Conservation (phyloP, 495 filamentous ascomycete species). For the Aspergillus avenaceus region DNA sequence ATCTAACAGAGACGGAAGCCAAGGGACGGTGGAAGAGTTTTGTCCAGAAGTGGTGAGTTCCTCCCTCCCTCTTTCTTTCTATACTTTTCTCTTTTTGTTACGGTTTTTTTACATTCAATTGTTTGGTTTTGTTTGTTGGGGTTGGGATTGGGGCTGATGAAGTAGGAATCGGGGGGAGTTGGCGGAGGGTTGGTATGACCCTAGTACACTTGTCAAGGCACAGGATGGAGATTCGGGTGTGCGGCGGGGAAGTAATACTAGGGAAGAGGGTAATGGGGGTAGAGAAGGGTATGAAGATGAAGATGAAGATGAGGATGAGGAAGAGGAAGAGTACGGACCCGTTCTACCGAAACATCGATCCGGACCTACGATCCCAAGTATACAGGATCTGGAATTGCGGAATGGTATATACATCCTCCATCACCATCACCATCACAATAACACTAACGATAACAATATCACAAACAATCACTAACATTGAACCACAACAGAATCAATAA, state of each 20-base stretch:
- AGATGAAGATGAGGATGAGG: constrained; percentile 34
- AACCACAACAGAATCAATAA: constrained; percentile 47
- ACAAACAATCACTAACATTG: too few relatives aligned
- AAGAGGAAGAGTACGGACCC: constrained; percentile 72
- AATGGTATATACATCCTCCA: too few relatives aligned
- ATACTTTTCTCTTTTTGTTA: background rate
- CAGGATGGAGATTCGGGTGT: too few relatives aligned
- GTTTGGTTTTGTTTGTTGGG: background rate
- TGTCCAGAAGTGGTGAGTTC: constrained; percentile 69
- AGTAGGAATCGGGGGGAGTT: constrained; percentile 85
- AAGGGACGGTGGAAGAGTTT: constrained; percentile 94
- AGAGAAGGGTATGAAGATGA: constrained; percentile 11
- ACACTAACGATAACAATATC: too few relatives aligned
- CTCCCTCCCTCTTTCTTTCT: too few relatives aligned
- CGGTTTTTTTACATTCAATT: background rate
- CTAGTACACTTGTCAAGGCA: constrained; percentile 55
- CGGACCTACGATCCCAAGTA: constrained; percentile 71
- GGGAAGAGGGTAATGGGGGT: constrained; percentile 1
- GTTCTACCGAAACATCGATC: constrained; percentile 48
- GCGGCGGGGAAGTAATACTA: constrained; percentile 5
- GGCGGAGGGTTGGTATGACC: constrained; percentile 91
- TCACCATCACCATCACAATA: too few relatives aligned
- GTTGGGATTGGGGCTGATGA: constrained; percentile 25
- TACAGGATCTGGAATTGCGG: constrained; percentile 69
- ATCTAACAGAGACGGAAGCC: constrained; percentile 63